These are phyloP conservation scores for Trichoderma virens DNA, from an alignment of 495 filamentous ascomycete species.

Conservation along the genomic window DNA sequence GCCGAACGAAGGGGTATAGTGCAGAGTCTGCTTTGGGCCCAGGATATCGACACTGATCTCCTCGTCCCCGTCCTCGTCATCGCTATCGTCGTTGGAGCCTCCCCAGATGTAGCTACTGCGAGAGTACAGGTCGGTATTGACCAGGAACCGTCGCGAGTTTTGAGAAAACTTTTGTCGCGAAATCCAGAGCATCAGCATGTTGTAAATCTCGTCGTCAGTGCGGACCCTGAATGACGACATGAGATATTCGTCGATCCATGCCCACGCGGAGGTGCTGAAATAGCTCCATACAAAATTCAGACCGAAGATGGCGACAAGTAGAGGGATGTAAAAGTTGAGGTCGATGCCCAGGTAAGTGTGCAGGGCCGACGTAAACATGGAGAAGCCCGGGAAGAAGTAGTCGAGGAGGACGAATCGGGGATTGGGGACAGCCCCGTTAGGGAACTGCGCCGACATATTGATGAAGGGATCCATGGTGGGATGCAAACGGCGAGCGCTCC, in stretches of 20 bases:
- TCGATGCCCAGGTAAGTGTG: slow-evolving; percentile 60
- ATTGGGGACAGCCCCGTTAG: not conserved
- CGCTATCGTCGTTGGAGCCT: slow-evolving; percentile 33
- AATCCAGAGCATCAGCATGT: slow-evolving; percentile 64
- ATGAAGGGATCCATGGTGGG: not conserved
- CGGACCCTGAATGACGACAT: slow-evolving; percentile 59
- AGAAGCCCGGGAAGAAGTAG: slow-evolving; percentile 66
- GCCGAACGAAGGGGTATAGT: slow-evolving; percentile 58
- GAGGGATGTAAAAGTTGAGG: slow-evolving; percentile 59
- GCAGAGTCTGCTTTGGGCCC: slow-evolving; percentile 50
- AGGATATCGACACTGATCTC: slow-evolving; percentile 18
- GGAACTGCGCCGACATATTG: not conserved
- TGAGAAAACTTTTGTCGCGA: slow-evolving; percentile 52
- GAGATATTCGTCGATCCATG: slow-evolving; percentile 34
- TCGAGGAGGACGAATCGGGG: slow-evolving; percentile 50
- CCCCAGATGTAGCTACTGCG: slow-evolving; percentile 40
- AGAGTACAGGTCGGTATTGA: slow-evolving; percentile 49
- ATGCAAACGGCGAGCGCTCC: not conserved
- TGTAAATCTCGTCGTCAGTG: slow-evolving; percentile 60
- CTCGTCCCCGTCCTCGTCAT: slow-evolving; percentile 43
- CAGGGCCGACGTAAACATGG: slow-evolving; percentile 51
- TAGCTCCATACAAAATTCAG: slow-evolving; percentile 46
- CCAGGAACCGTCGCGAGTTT: slow-evolving; percentile 51
- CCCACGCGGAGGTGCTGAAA: slow-evolving; percentile 34
- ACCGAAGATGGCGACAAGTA: slow-evolving; percentile 43